Evolutionary conservation across 177 flowering plant genomes (phyloP).

Genomic region (Telopea speciosissima): DNA sequence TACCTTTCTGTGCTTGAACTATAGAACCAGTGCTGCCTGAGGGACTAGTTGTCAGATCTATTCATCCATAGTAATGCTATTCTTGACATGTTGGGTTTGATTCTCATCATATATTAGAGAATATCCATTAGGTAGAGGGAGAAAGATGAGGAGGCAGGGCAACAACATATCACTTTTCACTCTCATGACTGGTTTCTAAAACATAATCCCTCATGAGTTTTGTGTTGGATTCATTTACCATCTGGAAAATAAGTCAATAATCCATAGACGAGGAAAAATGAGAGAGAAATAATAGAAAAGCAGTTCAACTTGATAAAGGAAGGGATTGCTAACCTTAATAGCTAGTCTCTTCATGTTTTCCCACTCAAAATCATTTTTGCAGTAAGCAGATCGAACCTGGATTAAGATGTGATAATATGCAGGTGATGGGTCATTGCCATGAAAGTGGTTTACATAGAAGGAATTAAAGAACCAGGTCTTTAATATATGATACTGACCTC

Average conservation of each 20-base stretch:
- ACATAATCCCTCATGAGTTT: conserved; percentile 79
- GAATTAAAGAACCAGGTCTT: not conserved
- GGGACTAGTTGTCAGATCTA: too few relatives aligned
- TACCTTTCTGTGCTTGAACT: too few relatives aligned
- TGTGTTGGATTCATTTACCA: conserved; percentile 70
- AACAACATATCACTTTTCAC: conserved; percentile 27
- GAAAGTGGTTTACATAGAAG: not conserved
- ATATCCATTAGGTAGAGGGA: not conserved
- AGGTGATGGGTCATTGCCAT: not conserved
- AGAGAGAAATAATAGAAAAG: not conserved
- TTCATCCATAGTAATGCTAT: too few relatives aligned
- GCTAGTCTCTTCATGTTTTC: conserved; percentile 77
- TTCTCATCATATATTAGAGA: not conserved
- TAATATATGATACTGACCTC: conserved; percentile 45
- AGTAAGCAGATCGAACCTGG: conserved; percentile 86
- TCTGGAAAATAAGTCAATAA: conserved; percentile 32
- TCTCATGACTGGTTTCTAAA: conserved; percentile 50
- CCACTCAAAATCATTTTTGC: conserved; percentile 89
- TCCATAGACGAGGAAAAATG: not conserved
- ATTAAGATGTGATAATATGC: conserved; percentile 2
- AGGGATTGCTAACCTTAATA: conserved; percentile 36
- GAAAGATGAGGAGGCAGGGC: not conserved
- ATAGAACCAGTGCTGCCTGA: too few relatives aligned
- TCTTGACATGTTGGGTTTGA: not conserved
- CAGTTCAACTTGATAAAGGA: not conserved